A percentile compares a stretch with the other conserved stretches of the same genome.
Evolutionary conservation across 2,329 filamentous ascomycete genomes (phyloP).

Genomic region (Stagonosporopsis chrysanthemi): DNA sequence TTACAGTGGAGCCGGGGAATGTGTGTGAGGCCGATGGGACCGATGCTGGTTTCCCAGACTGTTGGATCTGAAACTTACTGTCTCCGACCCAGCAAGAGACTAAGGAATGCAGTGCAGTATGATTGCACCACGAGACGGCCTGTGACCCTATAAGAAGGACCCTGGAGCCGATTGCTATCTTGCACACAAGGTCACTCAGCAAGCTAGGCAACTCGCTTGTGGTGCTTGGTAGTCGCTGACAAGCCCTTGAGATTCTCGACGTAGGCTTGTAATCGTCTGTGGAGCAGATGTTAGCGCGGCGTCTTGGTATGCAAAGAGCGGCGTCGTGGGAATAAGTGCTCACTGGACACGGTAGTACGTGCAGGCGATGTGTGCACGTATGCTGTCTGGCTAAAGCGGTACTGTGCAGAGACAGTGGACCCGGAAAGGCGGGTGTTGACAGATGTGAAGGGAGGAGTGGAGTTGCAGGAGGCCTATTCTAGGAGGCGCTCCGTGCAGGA

Average conservation of each 20-base stretch:
- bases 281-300: slow-evolving; percentile 39
- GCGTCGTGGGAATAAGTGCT: slow-evolving; percentile 29
- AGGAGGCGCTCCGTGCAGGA: slow-evolving; percentile 25
- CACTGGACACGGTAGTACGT: slow-evolving; percentile 32
- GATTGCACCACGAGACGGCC: slow-evolving; percentile 49
- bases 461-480: slow-evolving; percentile 30
- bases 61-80: slow-evolving; percentile 50
- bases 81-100: slow-evolving; percentile 46
- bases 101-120: slow-evolving; percentile 46
- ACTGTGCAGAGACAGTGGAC: slow-evolving; percentile 26
- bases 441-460: slow-evolving; percentile 29
- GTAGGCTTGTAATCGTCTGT: slow-evolving; percentile 42
- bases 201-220: slow-evolving; percentile 43
- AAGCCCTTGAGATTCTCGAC: slow-evolving; percentile 34
- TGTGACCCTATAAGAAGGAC: slow-evolving; percentile 47
- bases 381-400: slow-evolving; percentile 23
- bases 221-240: slow-evolving; percentile 39
- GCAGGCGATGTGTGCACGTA: slow-evolving; percentile 29
- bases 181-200: slow-evolving; percentile 46
- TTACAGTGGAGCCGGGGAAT: slow-evolving; percentile 49
- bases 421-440: slow-evolving; percentile 32
- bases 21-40: slow-evolving; percentile 43
- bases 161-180: slow-evolving; percentile 43
- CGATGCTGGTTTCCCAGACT: slow-evolving; percentile 43
- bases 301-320: slow-evolving; percentile 26